Evolutionary conservation across 305 asterid species (phyloP), one percentile per base, ranked within the genome.

Genomic region (Lippia alba): DNA sequence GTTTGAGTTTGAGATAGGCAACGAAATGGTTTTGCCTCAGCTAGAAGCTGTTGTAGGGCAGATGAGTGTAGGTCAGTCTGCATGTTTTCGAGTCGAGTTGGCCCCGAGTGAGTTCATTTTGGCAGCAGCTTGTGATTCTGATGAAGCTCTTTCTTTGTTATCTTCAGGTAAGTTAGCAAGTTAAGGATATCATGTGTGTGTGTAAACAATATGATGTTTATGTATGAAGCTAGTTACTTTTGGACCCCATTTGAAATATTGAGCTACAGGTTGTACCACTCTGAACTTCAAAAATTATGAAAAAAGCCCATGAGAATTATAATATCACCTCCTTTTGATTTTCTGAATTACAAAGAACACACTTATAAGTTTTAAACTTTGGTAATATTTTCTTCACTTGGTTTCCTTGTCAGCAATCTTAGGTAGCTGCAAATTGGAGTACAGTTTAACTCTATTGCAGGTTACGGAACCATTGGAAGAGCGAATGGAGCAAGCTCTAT

Each of bases 1-100:
- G 62, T 94, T 91, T 76, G 99, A 94, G 75, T 94, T 94, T 78
- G 99, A 91, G 86, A 79, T 89, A 15, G 97, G 99, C 57, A 88
- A 77, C 68, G 96, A 89, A 82, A 89, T 89, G 7, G 88, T 87
- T 49, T 72, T 82, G 58, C 83, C 99, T 64, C 74, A 64, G 76
- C 70, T 94, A 67, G 99, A 91, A 82, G 83, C 85, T 57, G 87
- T 83, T 66, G 89, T 89, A 48, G 77, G 80, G 40, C 96, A 91
- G 78, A 88, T 94, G 82, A 74, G 86, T 55, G 85, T 89, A 69
- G 93, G 92, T 61, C 95, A 91, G 76, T 87, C 93, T 71, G 87
- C 96, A 71, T 78, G 71, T 70, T 84, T 89, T 82, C 85, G 65
- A 66, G 80, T 77, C 72, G 92, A 83, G 64, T 81, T 87, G 80